These are phyloP conservation scores for Mycena epipterygia DNA, from an alignment of 768 basidiomycete genomes.

Conservation along the genomic window DNA sequence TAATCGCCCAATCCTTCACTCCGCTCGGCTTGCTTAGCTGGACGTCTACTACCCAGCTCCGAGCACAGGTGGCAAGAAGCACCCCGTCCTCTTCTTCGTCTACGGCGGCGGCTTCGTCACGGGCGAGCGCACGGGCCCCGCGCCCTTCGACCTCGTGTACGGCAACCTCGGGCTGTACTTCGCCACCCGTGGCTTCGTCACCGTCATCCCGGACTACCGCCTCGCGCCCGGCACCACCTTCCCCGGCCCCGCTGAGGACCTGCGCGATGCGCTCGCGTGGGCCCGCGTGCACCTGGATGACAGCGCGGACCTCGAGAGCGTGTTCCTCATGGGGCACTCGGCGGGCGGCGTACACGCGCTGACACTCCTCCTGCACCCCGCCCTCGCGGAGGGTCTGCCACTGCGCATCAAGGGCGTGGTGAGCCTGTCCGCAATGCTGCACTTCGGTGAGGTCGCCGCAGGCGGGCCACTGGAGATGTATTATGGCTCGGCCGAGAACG, in stretches of 20 bases:
- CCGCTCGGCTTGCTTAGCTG: constrained; percentile 59
- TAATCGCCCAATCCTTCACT: no score
- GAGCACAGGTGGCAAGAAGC: constrained; percentile 35
- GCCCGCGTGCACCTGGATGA: constrained; percentile 52
- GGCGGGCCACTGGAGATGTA: not conserved
- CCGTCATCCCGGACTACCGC: constrained; percentile 79
- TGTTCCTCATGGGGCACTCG: constrained; percentile 73
- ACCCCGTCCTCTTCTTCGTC: constrained; percentile 70
- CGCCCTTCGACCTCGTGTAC: constrained; percentile 66
- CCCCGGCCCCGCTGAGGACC: constrained; percentile 68
- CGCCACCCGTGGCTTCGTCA: constrained; percentile 69
- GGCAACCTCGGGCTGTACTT: constrained; percentile 73
- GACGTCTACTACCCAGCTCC: constrained; percentile 75
- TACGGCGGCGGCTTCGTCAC: constrained; percentile 76
- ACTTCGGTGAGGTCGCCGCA: not conserved
- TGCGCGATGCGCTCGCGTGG: constrained; percentile 74
- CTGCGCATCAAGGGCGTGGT: not conserved
- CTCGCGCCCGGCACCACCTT: constrained; percentile 70
- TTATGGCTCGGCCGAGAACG: constrained; percentile 4
- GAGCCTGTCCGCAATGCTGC: not conserved
- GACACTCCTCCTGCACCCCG: constrained; percentile 57
- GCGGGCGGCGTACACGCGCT: constrained; percentile 68
- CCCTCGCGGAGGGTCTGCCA: constrained; percentile 45
- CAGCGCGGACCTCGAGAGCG: constrained; percentile 54
- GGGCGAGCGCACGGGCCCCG: constrained; percentile 62